Evolutionary conservation across 2,329 filamentous ascomycete genomes (phyloP).

Genomic region (Pezizomycotina sp.): DNA sequence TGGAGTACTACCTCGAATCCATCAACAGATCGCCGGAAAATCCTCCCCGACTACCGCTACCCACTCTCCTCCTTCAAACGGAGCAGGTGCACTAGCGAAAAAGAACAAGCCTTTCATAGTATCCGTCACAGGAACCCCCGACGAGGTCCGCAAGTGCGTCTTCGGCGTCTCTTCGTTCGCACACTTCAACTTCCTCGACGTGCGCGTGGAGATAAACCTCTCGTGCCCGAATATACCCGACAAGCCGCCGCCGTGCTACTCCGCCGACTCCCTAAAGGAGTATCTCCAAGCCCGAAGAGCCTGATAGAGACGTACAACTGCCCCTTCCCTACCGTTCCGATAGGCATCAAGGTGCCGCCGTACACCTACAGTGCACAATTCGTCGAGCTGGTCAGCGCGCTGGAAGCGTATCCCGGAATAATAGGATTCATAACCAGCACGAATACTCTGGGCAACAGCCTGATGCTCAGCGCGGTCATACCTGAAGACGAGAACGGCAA

Average conservation of each 20-base stretch:
- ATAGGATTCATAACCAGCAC: slow-evolving; percentile 50
- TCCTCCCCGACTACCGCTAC: slow-evolving; percentile 21
- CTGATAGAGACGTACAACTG: slow-evolving; percentile 19
- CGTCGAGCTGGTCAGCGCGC: slow-evolving; percentile 37
- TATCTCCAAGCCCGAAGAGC: slow-evolving; percentile 40
- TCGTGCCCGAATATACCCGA: slow-evolving; percentile 59
- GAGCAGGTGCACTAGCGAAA: too few relatives aligned
- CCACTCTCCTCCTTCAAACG: slow-evolving; percentile 8
- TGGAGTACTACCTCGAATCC: slow-evolving; percentile 43
- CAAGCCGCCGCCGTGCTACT: slow-evolving; percentile 56
- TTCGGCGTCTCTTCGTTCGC: slow-evolving; percentile 31
- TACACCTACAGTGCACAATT: slow-evolving; percentile 58
- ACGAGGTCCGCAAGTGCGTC: slow-evolving; percentile 44
- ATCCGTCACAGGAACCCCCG: slow-evolving; percentile 49
- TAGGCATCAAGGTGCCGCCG: slow-evolving; percentile 59
- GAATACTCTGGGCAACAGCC: slow-evolving; percentile 55
- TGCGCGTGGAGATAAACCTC: slow-evolving; percentile 62
- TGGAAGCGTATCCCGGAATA: slow-evolving; percentile 33
- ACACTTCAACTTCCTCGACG: slow-evolving; percentile 32
- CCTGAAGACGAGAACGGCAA: slow-evolving; percentile 20
- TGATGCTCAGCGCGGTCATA: slow-evolving; percentile 35
- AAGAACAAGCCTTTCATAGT: slow-evolving; percentile 46
- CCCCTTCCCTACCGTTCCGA: slow-evolving; percentile 29
- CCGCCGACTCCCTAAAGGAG: slow-evolving; percentile 33
- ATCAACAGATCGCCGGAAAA: slow-evolving; percentile 34